These are phyloP conservation scores for Hydnum rufescens DNA, from an alignment of 768 basidiomycete genomes.

Conservation along the genomic window DNA sequence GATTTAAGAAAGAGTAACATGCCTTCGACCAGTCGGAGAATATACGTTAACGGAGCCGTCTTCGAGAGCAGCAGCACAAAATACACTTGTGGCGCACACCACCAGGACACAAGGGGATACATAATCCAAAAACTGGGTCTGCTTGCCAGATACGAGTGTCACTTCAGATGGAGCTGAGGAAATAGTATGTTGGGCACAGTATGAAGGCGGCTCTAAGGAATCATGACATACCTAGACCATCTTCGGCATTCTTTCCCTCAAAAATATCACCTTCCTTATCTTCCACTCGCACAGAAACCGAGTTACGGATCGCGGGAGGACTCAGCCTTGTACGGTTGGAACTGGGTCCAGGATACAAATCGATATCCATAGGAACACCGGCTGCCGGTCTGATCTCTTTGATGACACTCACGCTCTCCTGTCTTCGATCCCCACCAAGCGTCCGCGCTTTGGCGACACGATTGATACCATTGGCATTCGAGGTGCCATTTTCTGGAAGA, in stretches of 20 bases:
- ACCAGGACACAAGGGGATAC: constrained; percentile 50
- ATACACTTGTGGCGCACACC: constrained; percentile 39
- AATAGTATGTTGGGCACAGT: neutral
- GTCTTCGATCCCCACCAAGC: constrained; percentile 43
- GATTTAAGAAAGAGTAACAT: constrained; percentile 4
- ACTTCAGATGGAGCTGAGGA: constrained; percentile 45
- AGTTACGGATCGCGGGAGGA: constrained; percentile 39
- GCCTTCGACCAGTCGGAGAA: constrained; percentile 70
- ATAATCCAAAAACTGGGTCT: constrained; percentile 81
- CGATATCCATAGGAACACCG: constrained; percentile 7
- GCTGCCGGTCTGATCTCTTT: constrained; percentile 29
- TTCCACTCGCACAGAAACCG: constrained; percentile 38
- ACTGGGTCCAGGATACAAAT: constrained; percentile 2
- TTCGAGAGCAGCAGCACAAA: constrained; percentile 58
- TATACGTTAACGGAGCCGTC: constrained; percentile 75
- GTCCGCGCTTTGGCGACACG: constrained; percentile 28
- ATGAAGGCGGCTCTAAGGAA: neutral
- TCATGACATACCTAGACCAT: constrained; percentile 26
- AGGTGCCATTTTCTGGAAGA: neutral
- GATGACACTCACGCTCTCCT: constrained; percentile 25
- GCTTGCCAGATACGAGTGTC: constrained; percentile 37
- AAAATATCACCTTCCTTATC: constrained; percentile 40
- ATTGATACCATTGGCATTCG: neutral
- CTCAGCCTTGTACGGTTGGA: constrained; percentile 24
- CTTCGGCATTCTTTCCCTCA: constrained; percentile 62